Evolutionary conservation across 2,329 filamentous ascomycete genomes (phyloP).

Genomic region (Colletotrichum zoysiae): DNA sequence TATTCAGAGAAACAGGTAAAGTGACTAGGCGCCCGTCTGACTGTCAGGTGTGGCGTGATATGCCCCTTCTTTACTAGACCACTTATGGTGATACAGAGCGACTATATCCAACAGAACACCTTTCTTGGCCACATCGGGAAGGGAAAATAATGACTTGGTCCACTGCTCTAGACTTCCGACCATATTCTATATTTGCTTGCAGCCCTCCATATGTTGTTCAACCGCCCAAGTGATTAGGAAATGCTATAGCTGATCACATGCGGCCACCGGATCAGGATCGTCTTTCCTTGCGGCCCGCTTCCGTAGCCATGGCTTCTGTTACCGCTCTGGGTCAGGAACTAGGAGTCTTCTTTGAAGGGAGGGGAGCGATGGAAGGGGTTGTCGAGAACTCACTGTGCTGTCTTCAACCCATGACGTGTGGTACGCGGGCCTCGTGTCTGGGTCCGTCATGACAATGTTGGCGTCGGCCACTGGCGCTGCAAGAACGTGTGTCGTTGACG

Average conservation of each 20-base stretch:
- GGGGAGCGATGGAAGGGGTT: not conserved
- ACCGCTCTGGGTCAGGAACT: not conserved
- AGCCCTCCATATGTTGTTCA: not conserved
- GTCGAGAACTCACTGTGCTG: not conserved
- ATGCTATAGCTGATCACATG: not conserved
- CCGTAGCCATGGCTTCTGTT: not conserved
- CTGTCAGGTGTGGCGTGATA: not conserved
- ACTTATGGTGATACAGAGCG: no score
- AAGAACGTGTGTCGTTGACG: not conserved
- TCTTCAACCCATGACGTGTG: slow-evolving; percentile 17
- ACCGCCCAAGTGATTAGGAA: not conserved
- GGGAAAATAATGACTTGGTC: not conserved
- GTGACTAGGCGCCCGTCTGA: no score
- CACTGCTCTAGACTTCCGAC: not conserved
- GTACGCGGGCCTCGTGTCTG: not conserved
- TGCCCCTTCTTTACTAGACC: no score
- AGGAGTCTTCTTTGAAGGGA: not conserved
- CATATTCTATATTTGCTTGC: not conserved
- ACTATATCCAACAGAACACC: no score
- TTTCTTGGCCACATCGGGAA: not conserved
- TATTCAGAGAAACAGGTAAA: not conserved
- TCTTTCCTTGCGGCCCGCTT: not conserved
- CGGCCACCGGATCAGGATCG: not conserved
- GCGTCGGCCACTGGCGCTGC: not conserved
- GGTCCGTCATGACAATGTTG: not conserved